phyloP scores from a whole-genome alignment of 805 yeast species.

The Zygotorulaspora florentina region DNA sequence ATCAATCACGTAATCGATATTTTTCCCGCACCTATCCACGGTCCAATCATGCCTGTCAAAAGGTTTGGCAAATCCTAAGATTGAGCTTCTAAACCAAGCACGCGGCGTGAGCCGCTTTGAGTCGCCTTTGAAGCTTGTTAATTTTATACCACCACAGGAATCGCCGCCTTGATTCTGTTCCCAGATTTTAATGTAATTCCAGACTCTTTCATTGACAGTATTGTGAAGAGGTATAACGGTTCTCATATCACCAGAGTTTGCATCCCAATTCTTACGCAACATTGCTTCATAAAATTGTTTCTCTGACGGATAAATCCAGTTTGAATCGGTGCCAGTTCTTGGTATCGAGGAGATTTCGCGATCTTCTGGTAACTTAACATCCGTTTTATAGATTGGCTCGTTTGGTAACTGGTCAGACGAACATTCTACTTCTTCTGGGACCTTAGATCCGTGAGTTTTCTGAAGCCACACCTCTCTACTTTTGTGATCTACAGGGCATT shows the following conservation, averaged over 20 bases:
- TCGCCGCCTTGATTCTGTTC: conserved; percentile 58
- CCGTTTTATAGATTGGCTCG: conserved; percentile 33
- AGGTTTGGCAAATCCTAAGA: conserved; percentile 71
- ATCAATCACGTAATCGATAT: conserved; percentile 88
- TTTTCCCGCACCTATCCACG: conserved; percentile 76
- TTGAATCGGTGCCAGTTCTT: conserved; percentile 56
- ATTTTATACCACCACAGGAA: conserved; percentile 76
- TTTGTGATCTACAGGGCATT: conserved; percentile 69
- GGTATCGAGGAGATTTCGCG: conserved; percentile 82
- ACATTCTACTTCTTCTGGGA: conserved; percentile 36
- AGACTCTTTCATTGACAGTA: conserved; percentile 87
- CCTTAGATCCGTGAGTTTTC: conserved; percentile 22
- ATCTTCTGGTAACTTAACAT: conserved; percentile 56
- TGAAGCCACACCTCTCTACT: conserved; percentile 55
- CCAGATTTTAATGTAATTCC: conserved; percentile 83
- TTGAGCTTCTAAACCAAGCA: conserved; percentile 60
- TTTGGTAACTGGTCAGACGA: conserved; percentile 40
- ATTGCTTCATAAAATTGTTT: conserved; percentile 93
- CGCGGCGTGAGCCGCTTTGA: conserved; percentile 81
- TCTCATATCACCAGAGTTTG: conserved; percentile 76
- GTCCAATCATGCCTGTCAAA: conserved; percentile 97
- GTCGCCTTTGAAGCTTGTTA: conserved; percentile 87
- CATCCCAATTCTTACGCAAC: conserved; percentile 86
- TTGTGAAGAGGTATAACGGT: conserved; percentile 93
- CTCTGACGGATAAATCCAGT: conserved; percentile 96